Evolutionary conservation across 2,329 filamentous ascomycete genomes (phyloP).

Genomic region (Penicillium sclerotiorum): DNA sequence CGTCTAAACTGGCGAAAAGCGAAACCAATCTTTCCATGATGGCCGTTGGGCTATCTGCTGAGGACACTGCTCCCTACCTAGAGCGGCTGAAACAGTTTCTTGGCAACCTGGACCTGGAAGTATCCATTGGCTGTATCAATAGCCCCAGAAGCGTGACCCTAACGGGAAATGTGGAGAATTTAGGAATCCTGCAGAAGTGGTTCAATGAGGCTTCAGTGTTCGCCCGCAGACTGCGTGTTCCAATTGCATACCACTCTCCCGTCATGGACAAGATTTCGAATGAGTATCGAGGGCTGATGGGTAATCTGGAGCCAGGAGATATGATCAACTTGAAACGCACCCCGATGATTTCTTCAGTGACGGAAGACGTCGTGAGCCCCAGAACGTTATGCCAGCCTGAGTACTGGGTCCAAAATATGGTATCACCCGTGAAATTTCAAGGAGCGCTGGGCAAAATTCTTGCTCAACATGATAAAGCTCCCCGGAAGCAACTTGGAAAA

Average conservation of each 20-base stretch:
- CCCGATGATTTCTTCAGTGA: background rate
- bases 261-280: slow-evolving; percentile 10
- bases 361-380: background rate
- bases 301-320: background rate
- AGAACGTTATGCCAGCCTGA: background rate
- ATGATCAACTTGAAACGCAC: background rate
- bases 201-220: too few species aligned
- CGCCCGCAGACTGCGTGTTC: slow-evolving; percentile 12
- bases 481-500: background rate
- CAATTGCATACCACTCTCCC: slow-evolving; percentile 20
- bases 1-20: too few species aligned
- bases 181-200: too few species aligned
- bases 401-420: background rate
- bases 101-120: too few species aligned
- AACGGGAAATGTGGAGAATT: too few species aligned
- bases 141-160: too few species aligned
- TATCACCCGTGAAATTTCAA: background rate
- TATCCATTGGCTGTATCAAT: background rate
- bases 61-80: background rate
- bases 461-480: background rate
- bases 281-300: slow-evolving; percentile 1
- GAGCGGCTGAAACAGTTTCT: too few species aligned
- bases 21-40: background rate
- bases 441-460: background rate
- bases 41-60: background rate